Evolutionary conservation across 2,329 filamentous ascomycete species (phyloP), one percentile per base, ranked within the genome.

Genomic region (Penicillium sp.): DNA sequence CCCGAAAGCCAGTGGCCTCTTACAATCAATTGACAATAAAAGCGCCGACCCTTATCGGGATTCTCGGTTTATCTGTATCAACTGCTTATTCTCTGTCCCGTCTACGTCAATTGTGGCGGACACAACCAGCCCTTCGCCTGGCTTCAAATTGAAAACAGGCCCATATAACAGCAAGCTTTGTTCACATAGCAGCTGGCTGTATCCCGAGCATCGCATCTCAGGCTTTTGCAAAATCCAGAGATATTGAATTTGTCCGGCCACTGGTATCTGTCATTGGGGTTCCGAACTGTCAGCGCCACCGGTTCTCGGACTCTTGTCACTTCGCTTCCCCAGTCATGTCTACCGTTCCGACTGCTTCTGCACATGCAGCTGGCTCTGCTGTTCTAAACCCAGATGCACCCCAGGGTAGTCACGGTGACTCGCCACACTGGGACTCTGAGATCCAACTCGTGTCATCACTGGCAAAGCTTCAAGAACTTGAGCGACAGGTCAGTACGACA

Each of bases 381-480:
- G 34, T 9, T 14, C 28, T 35, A 5, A 39, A 46, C 22, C 20
- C 38, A 13, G 42, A 42, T 1, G 10, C 7, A 7, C n/a, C 47
- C 5, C 7, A 29, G 22, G 4, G 29, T 1, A 6, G 28, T 16
- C 47, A 44, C n/a, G 35, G 36, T 4, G 32, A 44, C 6, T 3
- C 34, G 4, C 16, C 32, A 22, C 31, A 37, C 38, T 63, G 62
- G 51, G 58, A 65, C 11, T 65, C 66, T 10, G 69, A 72, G 43
- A 54, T 64, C 20, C 64, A 68, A 44, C 59, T 71, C 6, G 64
- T 71, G 9, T 64, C 66, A 11, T 71, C 69, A 23, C 57, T 72
- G 37, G 60, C 65, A 10, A 69, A 69, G 39, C 57, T 72, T 3
- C 69, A 72, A 48, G 61, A 71, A 46, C 50, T 72, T 22, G 69